phyloP scores from a whole-genome alignment of 1,284 basidiomycete species.

The Phlebopus sp. region DNA sequence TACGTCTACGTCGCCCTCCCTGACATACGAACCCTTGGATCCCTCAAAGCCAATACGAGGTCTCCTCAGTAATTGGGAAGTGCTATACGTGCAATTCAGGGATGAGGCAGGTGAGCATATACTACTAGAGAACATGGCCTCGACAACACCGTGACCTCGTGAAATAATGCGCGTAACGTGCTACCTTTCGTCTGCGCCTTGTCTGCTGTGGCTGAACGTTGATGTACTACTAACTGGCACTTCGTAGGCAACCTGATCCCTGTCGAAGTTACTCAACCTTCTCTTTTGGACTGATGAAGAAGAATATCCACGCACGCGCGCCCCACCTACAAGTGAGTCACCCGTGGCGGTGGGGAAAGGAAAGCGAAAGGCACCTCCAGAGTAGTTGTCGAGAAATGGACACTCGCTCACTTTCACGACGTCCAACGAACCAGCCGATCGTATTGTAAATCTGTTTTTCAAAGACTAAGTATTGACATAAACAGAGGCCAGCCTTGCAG shows the following conservation, averaged over 20 bases:
- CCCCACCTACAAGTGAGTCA: constrained; percentile 14
- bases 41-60: constrained; percentile 47
- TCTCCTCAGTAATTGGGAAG: constrained; percentile 59
- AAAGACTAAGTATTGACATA: no score
- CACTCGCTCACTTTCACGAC: no score
- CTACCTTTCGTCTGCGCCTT: no score
- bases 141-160: no score
- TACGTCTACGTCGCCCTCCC: constrained; percentile 21
- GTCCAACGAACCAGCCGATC: no score
- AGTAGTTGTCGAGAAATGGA: constrained; percentile 19
- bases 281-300: constrained; percentile 45
- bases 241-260: constrained; percentile 40
- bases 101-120: constrained; percentile 51
- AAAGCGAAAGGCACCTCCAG: constrained; percentile 44
- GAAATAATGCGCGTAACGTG: no score
- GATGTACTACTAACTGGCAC: constrained; percentile 1
- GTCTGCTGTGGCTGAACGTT: no score
- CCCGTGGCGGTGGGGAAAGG: constrained; percentile 36
- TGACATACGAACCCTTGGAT: constrained; percentile 48
- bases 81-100: constrained; percentile 62
- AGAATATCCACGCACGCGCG: constrained; percentile 32
- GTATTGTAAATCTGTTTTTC: no score
- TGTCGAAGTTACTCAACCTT: constrained; percentile 41
- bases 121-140: no score
- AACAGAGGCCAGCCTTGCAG: no score